Percentiles rank a stretch among this genome's conserved stretches.
Conservation (phyloP, 2,329 filamentous ascomycete species). For the Zymoseptoria passerinii region DNA sequence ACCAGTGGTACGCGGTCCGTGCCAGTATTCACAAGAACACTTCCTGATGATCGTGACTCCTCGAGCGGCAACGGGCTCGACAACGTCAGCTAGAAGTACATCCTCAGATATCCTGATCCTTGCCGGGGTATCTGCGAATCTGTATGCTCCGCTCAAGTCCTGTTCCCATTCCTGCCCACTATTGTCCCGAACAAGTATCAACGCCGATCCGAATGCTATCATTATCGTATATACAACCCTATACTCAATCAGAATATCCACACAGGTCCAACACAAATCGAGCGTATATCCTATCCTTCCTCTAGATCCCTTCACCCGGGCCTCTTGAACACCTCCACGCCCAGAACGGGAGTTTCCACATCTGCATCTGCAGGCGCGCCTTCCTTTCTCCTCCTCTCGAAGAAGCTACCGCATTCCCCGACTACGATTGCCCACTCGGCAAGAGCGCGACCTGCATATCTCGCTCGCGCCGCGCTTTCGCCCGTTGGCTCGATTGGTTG, state of each 20-base stretch:
- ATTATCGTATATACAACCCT: neutral
- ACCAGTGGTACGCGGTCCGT: neutral
- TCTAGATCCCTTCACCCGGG: constrained; percentile 3
- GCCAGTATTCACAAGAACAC: neutral
- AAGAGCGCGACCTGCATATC: constrained; percentile 62
- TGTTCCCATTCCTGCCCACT: neutral
- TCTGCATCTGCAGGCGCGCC: constrained; percentile 58
- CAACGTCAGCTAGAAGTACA: too few relatives aligned
- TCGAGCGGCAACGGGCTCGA: neutral
- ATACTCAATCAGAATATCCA: neutral
- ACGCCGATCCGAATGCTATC: neutral
- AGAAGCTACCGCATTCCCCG: constrained; percentile 72
- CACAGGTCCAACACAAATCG: neutral
- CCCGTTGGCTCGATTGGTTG: constrained; percentile 29
- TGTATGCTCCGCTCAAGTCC: neutral
- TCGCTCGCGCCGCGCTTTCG: constrained; percentile 35
- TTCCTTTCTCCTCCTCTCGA: constrained; percentile 66
- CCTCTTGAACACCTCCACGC: constrained; percentile 52
- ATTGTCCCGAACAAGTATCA: neutral
- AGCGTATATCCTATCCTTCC: neutral
- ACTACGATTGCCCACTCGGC: constrained; percentile 72
- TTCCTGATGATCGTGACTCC: neutral
- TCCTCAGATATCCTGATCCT: neutral
- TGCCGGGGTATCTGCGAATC: neutral
- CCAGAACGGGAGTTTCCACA: constrained; percentile 60